phyloP scores from a whole-genome alignment of 768 basidiomycete genomes.

The Mycena kentingensis region DNA sequence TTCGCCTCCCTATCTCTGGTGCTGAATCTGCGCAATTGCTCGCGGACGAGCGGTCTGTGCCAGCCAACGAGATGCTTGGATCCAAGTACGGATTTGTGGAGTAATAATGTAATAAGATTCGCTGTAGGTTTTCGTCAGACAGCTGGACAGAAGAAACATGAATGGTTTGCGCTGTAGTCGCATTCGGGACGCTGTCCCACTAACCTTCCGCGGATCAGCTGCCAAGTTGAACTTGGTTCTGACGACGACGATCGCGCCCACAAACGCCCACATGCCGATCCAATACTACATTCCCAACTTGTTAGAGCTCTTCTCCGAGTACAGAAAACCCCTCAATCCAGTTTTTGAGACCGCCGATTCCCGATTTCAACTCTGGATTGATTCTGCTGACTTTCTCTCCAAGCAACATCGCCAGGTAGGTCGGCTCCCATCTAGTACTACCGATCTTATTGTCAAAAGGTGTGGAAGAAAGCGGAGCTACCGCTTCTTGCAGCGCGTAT shows the following conservation, averaged over 20 bases:
- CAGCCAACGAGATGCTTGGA: slow-evolving; percentile 31
- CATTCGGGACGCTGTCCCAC: too few species aligned
- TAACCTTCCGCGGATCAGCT: too few species aligned
- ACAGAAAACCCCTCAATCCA: slow-evolving; percentile 20
- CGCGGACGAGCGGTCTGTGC: slow-evolving; percentile 27
- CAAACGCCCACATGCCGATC: slow-evolving; percentile 13
- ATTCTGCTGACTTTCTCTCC: slow-evolving; percentile 20
- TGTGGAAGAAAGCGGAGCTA: slow-evolving; percentile 26
- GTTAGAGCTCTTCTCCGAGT: slow-evolving; percentile 12
- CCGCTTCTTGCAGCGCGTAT: slow-evolving; percentile 23
- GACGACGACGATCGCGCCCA: too few species aligned
- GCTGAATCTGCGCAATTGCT: slow-evolving; percentile 27
- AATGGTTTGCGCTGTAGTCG: too few species aligned
- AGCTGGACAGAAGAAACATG: too few species aligned
- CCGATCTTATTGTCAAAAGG: slow-evolving; percentile 10
- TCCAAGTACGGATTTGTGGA: slow-evolving; percentile 24
- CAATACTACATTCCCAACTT: slow-evolving; percentile 17
- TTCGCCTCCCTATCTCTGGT: slow-evolving; percentile 31
- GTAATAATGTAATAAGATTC: too few species aligned
- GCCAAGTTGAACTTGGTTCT: too few species aligned
- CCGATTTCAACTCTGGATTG: slow-evolving; percentile 23
- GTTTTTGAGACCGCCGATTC: slow-evolving; percentile 19
- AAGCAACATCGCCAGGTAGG: slow-evolving; percentile 21
- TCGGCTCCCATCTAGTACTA: neutral
- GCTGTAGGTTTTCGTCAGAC: too few species aligned